Base-by-base conservation (phyloP, 495 filamentous ascomycete species). In the Penicillium bialowiezense region DNA sequence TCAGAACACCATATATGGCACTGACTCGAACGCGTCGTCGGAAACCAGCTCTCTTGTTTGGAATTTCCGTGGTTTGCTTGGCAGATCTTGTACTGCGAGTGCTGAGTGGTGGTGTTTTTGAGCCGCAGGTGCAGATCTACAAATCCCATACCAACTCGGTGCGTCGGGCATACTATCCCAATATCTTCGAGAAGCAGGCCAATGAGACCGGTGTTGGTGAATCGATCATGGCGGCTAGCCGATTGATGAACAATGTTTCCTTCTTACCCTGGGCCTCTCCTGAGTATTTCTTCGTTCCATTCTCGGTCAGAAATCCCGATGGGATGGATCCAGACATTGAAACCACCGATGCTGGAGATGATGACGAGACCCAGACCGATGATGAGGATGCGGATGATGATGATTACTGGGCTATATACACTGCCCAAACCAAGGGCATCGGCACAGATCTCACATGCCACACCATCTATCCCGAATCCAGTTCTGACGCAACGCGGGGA, bases 381-480 rank as follows among this genome's bases (percentile, higher is more conserved):
- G 29, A 32, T 10, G 29, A 5, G 3, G 42, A 43, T 0, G 50
- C 48, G 7, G 44, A 34, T 3, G 32, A 39, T 4, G 41, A 48
- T 10, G 7, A 28, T 14, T 36, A 41, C 14, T 35, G 21, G 44
- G 24, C n/a, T 12, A 45, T 35, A 21, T 56, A 53, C 41, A 51
- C 41, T 2, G 21, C 56, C 19, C 23, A n/a, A 8, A 55, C 51
- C n/a, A 56, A 51, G 8, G 60, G 60, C 0, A 44, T 63, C 19
- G 56, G 56, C 0, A 39, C 44, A 2, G 18, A 54, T 9, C 48
- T 63, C 14, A 26, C 37, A 10, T 63, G 60, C 23, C 29, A 10
- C 12, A 9, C 20, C 17, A 20, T 14, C 4, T 13, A 42, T 23
- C 26, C 31, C 13, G 21, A 36, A 1, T 32, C 32, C 5, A 20